A percentile compares a stretch with the other conserved stretches of the same genome.
Evolutionary conservation across 805 yeast genomes (phyloP).

Genomic region (Yamadazyma laniorum): DNA sequence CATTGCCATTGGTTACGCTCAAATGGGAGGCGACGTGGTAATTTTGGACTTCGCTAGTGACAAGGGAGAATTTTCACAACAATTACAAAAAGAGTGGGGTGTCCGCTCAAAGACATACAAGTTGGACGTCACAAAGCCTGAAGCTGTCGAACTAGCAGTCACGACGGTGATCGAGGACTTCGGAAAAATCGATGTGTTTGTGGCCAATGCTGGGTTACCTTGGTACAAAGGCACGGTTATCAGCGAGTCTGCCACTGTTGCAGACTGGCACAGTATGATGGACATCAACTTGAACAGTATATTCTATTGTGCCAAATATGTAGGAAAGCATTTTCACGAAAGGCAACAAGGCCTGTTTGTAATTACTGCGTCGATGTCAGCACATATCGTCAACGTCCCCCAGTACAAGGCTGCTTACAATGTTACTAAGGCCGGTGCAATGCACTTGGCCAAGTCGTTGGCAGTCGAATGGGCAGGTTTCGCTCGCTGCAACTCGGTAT

Average conservation of each 20-base stretch:
- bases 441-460: slow-evolving; percentile 36
- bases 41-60: slow-evolving; percentile 25
- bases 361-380: slow-evolving; percentile 40
- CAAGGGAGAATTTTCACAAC: slow-evolving; percentile 19
- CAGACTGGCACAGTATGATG: slow-evolving; percentile 25
- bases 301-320: slow-evolving; percentile 32
- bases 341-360: slow-evolving; percentile 33
- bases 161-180: slow-evolving; percentile 22
- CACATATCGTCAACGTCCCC: slow-evolving; percentile 40
- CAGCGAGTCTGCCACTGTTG: slow-evolving; percentile 22
- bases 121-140: slow-evolving; percentile 24
- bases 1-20: slow-evolving; percentile 26
- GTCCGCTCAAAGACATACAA: slow-evolving; percentile 27
- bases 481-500: slow-evolving; percentile 35
- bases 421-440: slow-evolving; percentile 41
- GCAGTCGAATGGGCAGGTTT: slow-evolving; percentile 45
- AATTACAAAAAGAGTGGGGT: slow-evolving; percentile 20
- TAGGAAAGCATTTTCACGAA: slow-evolving; percentile 26
- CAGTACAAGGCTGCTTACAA: slow-evolving; percentile 40
- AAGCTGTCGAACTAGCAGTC: slow-evolving; percentile 23
- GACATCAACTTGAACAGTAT: slow-evolving; percentile 31
- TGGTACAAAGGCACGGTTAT: slow-evolving; percentile 30
- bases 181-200: slow-evolving; percentile 29
- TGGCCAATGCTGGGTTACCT: slow-evolving; percentile 34
- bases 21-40: slow-evolving; percentile 26